A percentile compares a stretch with the other conserved stretches of the same genome.
Conservation (phyloP, 192 early-diverging fungal species). For the Entomortierella chlamydospora region DNA sequence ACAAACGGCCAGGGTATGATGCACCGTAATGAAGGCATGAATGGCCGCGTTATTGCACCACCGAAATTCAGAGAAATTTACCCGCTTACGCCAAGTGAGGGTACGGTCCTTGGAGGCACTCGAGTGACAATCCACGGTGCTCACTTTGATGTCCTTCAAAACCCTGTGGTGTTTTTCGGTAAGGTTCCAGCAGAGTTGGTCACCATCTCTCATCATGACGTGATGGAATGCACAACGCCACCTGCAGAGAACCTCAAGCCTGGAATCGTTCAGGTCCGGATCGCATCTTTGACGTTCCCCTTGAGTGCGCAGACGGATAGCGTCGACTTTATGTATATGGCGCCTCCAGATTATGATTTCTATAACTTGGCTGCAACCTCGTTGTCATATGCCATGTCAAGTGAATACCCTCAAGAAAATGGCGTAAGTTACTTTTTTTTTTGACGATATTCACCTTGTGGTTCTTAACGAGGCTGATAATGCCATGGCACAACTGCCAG, state of each 20-base stretch:
- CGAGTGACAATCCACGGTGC: slow-evolving; percentile 48
- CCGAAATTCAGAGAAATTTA: slow-evolving; percentile 46
- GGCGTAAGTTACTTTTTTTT: slow-evolving; percentile 15
- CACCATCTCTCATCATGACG: slow-evolving; percentile 52
- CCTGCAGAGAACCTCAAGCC: slow-evolving; percentile 50
- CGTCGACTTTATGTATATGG: slow-evolving; percentile 53
- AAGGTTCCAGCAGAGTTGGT: slow-evolving; percentile 49
- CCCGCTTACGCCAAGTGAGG: slow-evolving; percentile 47
- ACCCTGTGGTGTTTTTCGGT: slow-evolving; percentile 50
- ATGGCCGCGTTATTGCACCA: slow-evolving; percentile 21
- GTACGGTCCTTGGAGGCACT: slow-evolving; percentile 48
- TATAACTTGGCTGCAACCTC: slow-evolving; percentile 48
- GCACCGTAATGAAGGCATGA: not conserved
- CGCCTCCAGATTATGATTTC: slow-evolving; percentile 45
- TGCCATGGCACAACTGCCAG: too few relatives aligned
- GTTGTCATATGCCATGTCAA: slow-evolving; percentile 40
- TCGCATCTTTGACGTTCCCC: slow-evolving; percentile 35
- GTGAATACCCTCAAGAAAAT: slow-evolving; percentile 51
- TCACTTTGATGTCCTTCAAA: slow-evolving; percentile 49
- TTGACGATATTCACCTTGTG: too few relatives aligned
- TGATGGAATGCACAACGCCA: slow-evolving; percentile 53
- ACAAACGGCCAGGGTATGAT: not conserved
- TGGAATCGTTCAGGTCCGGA: slow-evolving; percentile 41
- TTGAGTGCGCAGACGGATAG: slow-evolving; percentile 18
- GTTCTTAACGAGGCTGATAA: too few relatives aligned